Evolutionary conservation across 345 rosid species (phyloP).

Genomic region (Brassica rapa): DNA sequence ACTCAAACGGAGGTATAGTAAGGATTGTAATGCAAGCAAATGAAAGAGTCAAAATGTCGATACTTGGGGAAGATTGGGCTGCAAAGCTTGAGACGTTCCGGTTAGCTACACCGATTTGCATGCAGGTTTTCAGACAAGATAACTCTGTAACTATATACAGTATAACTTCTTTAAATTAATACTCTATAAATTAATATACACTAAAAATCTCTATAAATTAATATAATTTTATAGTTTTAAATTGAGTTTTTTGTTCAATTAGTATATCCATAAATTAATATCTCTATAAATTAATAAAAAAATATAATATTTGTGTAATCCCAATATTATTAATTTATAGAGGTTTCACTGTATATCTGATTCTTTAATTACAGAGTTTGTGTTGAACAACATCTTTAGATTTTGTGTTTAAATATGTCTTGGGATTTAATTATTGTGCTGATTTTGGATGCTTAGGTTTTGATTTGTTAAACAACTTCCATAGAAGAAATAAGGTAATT

Average conservation of each 20-base stretch:
- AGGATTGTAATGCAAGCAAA: slow-evolving; percentile 50
- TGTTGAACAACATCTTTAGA: slow-evolving; percentile 24
- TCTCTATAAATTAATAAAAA: too few species aligned
- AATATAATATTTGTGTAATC: too few species aligned
- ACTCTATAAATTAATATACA: too few species aligned
- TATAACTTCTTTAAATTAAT: too few species aligned
- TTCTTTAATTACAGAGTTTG: slow-evolving; percentile 24
- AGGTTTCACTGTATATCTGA: neutral
- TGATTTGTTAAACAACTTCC: too few species aligned
- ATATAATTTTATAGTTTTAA: too few species aligned
- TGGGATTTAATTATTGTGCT: slow-evolving; percentile 2
- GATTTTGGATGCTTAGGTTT: neutral
- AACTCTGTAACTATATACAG: slow-evolving; percentile 12
- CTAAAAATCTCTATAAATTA: too few species aligned
- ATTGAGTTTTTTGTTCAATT: too few species aligned
- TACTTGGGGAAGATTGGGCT: slow-evolving; percentile 66
- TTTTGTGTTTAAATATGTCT: slow-evolving; percentile 11
- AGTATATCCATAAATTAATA: too few species aligned
- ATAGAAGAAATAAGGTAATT: neutral
- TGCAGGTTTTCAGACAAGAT: slow-evolving; percentile 23
- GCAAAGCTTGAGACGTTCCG: slow-evolving; percentile 53
- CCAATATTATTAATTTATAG: too few species aligned
- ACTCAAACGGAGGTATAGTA: slow-evolving; percentile 42
- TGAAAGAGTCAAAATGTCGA: slow-evolving; percentile 52
- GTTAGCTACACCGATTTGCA: slow-evolving; percentile 40